Base-by-base conservation (phyloP, 2,329 filamentous ascomycete genomes). In the Sporothrix pallida region DNA sequence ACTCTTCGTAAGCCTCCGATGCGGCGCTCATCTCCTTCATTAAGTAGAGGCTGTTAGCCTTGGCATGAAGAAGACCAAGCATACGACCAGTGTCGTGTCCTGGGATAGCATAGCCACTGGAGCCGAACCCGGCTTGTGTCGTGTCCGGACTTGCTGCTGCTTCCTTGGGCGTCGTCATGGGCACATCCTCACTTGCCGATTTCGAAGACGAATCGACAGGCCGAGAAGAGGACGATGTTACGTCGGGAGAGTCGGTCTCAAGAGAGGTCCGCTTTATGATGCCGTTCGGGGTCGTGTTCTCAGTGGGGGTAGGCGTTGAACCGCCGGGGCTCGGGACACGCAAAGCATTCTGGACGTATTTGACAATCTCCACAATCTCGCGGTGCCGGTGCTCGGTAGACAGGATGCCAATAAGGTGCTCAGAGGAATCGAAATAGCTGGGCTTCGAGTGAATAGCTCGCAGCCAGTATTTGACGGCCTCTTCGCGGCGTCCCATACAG, bases 1-100 rank as follows among this genome's bases (percentile, higher is more conserved):
- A 95, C 81, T 98, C 94, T 81, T 99, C 96, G 78, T 99, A 99
- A 3, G 96, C 94, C 78, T 90, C 89, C 0, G 95, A 94, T 58
- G 96, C 96, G 56, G 87, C 89, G 54, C 87, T 86, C 76, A 96
- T 92, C 77, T 98, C 92, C 63, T 95, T 95, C 44, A 97, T 84
- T 37, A 93, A 90, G 82, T 99, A 99, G 1, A 98, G 86, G 92
- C 98, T 97, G 76, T 98, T 98, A n/a, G 95, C 96, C 82, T 98
- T 99, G 23, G 95, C 95, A 82, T 99, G 96, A 56, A 98, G 90
- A 17, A 99, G 87, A n/a, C 94, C 93, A 62, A 99, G 87, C 79
- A 99, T 94, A 74, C 96, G 90, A 9, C 95, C 96, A 80, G 98
- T 98, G 77, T 99, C 96, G 60, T 88, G 90, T 1, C 92, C 94